Evolutionary conservation across 176 grass and related monocot species (phyloP).

Genomic region (Musa acuminata): DNA sequence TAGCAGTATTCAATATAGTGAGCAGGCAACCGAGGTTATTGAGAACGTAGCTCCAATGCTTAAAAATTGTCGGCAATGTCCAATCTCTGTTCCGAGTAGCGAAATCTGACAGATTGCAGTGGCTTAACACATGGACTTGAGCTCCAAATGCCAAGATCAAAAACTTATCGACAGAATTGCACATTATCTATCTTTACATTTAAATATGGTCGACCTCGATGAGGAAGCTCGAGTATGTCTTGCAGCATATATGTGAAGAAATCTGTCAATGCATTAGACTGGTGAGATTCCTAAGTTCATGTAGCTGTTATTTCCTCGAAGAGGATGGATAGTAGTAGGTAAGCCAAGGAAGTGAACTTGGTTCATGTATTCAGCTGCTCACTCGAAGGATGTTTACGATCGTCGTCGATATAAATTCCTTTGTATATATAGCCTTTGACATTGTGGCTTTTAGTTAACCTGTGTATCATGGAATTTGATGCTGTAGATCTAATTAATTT

Average conservation of each 20-base stretch:
- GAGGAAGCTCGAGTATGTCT: neutral
- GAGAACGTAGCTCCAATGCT: slow-evolving; percentile 52
- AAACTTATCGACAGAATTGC: no score
- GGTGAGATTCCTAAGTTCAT: neutral
- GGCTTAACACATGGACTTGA: neutral
- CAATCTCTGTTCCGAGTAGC: slow-evolving; percentile 45
- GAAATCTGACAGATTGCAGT: slow-evolving; percentile 24
- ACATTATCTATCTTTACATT: neutral
- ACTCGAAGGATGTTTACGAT: neutral
- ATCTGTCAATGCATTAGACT: neutral
- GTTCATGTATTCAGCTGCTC: neutral
- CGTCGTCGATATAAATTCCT: neutral
- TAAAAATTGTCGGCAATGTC: slow-evolving; percentile 50
- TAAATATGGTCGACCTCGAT: neutral
- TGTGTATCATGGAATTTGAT: slow-evolving; percentile 4
- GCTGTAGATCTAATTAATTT: neutral
- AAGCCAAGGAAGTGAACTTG: neutral
- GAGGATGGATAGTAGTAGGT: neutral
- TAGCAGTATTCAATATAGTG: slow-evolving; percentile 50
- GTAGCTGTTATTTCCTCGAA: neutral
- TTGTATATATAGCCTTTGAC: neutral
- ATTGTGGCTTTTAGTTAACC: neutral
- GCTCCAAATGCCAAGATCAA: no score
- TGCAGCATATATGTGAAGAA: no score
- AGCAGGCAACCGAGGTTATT: slow-evolving; percentile 48